Evolutionary conservation across 2,329 filamentous ascomycete species (phyloP).

Genomic region (Aspergillus persii): DNA sequence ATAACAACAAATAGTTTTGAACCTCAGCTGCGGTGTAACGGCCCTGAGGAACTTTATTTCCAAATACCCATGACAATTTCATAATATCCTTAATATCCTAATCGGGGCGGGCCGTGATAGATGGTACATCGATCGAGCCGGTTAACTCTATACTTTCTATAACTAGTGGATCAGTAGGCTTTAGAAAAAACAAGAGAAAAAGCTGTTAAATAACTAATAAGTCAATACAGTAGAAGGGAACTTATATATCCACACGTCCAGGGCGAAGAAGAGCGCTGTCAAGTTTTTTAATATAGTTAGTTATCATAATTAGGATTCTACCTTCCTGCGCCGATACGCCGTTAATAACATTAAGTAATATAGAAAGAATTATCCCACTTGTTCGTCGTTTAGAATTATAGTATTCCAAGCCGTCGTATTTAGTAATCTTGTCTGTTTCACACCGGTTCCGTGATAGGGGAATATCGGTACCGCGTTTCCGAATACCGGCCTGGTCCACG

Average conservation of each 20-base stretch:
- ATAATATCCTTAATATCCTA: slow-evolving; percentile 1
- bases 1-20: slow-evolving; percentile 7
- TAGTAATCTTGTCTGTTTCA: slow-evolving; percentile 3
- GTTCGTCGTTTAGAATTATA: slow-evolving; percentile 13
- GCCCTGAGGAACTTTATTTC: not conserved
- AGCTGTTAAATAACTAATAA: not conserved
- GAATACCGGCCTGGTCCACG: slow-evolving; percentile 61
- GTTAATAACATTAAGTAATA: slow-evolving; percentile 78
- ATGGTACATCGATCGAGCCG: not conserved
- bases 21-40: not conserved
- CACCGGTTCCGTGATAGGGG: slow-evolving; percentile 6
- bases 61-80: not conserved
- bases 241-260: slow-evolving; percentile 68
- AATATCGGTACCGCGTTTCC: slow-evolving; percentile 6
- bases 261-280: slow-evolving; percentile 73
- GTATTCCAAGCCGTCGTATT: not conserved
- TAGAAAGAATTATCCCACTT: slow-evolving; percentile 65
- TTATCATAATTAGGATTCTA: slow-evolving; percentile 80
- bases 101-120: not conserved
- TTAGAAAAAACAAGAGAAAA: slow-evolving; percentile 5
- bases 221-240: slow-evolving; percentile 50
- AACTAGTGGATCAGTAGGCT: slow-evolving; percentile 1
- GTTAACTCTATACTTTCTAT: not conserved
- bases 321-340: slow-evolving; percentile 78
- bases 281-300: slow-evolving; percentile 70